Base-by-base conservation (phyloP, 805 yeast species). In the Yamadazyma scolyti region DNA sequence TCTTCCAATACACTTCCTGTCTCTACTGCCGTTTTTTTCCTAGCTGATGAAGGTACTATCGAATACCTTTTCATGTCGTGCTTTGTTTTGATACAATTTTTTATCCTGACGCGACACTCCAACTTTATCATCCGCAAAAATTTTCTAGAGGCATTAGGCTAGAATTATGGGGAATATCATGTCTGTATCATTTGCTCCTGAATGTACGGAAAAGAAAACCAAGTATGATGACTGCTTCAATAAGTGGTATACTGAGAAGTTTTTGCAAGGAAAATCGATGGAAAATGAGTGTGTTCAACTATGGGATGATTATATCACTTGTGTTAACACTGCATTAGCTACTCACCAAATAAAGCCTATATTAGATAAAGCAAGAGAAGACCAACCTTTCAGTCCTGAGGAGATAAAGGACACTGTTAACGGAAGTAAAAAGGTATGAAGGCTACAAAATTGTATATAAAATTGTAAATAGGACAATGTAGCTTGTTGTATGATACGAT, bases 171-270 rank as follows among this genome's bases (percentile, higher is more conserved):
- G 71, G 31, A 65, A 61, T 41, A 54, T 50, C 31, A 65, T 66
- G 71, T 65, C 95, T 5, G 65, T 55, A 8, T 87, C 96, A 39
- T 84, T 93, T 68, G 97, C 98, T 21, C 96, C 97, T 16, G 97
- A 93, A 62, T 93, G 98, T 60, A 86, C 95, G 14, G 83, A 77
- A 20, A 74, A 82, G 36, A 93, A 93, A 59, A 77, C 77, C 46
- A 75, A 78, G 48, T 93, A 93, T 52, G 97, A 93, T 53, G 82
- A 79, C 49, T 93, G 98, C 57, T 93, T 93, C 65, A 89, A 88
- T 59, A 73, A 74, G 43, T 58, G 98, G 98, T 93, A 93, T 55
- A 79, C 93, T 4, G 97, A 93, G 46, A 83, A 82, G 56, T 83
- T 83, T 44, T 61, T 83, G 34, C 57, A 66, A 40, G 71, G 71